Base-by-base conservation (phyloP, 768 basidiomycete species). In the Calocera cornea region DNA sequence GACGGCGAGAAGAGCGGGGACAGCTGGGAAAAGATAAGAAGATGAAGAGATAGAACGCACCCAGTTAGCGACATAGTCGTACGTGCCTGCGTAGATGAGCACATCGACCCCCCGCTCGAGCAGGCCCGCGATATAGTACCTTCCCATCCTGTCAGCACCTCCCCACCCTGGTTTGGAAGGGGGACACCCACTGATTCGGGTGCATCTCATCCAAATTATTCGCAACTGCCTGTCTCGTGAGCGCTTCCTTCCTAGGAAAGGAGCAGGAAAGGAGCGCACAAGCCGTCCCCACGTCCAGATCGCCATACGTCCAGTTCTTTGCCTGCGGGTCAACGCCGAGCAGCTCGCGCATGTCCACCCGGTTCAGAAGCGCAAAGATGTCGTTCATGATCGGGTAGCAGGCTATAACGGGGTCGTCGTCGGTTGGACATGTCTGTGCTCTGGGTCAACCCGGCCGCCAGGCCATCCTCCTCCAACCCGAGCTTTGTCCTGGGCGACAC, bases 31-130 rank as follows among this genome's bases (percentile, higher is more conserved):
- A 14, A 24, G 16, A 65, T 2, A 19, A 41, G 40, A 41, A n/a
- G n/a, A n/a, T n/a, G n/a, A n/a, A n/a, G n/a, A n/a, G n/a, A n/a
- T n/a, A n/a, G n/a, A n/a, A n/a, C 44, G 19, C 44, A 47, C 77
- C 84, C 85, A 88, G 73, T 90, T 89, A 73, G 88, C 90, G 69
- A 87, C 87, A 66, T 72, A 73, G 67, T 73, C 70, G 19, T 47
- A 47, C 64, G 69, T 72, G n/a, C 88, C 88, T 0, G 85, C 87
- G 69, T 90, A 90, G 63, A 88, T 86, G 47, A 93, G 80, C 36
- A 90, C 78, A 2, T 86, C 83, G n/a, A 93, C 76, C 0, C 87
- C 87, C 22, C 89, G 83, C 68, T 92, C 89, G 11, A 92, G 82
- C 44, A 92, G 82, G 0, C 80, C 82, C 0, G 85, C 79, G 68